These are phyloP conservation scores for Peniophora sp. DNA, from an alignment of 1,284 basidiomycete species.

Conservation along the genomic window DNA sequence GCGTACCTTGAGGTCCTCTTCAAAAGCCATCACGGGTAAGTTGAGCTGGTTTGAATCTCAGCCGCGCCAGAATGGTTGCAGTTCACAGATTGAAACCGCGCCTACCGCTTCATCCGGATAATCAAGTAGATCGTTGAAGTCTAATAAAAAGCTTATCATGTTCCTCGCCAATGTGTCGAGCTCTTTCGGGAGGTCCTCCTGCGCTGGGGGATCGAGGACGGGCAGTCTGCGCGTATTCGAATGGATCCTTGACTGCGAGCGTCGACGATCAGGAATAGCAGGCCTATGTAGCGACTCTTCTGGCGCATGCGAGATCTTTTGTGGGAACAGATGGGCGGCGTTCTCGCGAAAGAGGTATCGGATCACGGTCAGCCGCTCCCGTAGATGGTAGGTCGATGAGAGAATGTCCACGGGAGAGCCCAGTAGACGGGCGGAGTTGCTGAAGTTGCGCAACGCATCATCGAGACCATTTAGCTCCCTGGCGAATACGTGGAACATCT, in stretches of 20 bases:
- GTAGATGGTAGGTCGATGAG: constrained; percentile 59
- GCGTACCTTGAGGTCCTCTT: constrained; percentile 7
- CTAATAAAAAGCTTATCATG: constrained; percentile 55
- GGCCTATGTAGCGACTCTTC: constrained; percentile 33
- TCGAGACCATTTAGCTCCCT: constrained; percentile 53
- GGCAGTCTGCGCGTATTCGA: constrained; percentile 44
- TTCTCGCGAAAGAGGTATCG: constrained; percentile 63
- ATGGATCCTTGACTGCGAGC: constrained; percentile 21
- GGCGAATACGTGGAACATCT: no score
- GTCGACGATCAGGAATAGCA: constrained; percentile 18
- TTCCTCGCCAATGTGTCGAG: constrained; percentile 50
- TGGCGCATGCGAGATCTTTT: constrained; percentile 42
- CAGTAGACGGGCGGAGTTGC: constrained; percentile 63
- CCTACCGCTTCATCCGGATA: constrained; percentile 68
- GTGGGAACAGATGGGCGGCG: constrained; percentile 61
- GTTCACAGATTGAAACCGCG: constrained; percentile 44
- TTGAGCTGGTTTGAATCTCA: no score
- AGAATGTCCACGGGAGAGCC: constrained; percentile 67
- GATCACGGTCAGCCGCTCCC: constrained; percentile 56
- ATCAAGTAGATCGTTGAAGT: constrained; percentile 68
- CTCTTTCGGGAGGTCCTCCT: constrained; percentile 59
- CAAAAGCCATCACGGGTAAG: constrained; percentile 46
- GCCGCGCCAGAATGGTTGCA: no score
- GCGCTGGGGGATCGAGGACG: constrained; percentile 47
- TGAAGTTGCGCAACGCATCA: constrained; percentile 66